These are phyloP conservation scores for Antarctomyces pellizariae DNA, from an alignment of 495 filamentous ascomycete genomes.

Conservation along the genomic window DNA sequence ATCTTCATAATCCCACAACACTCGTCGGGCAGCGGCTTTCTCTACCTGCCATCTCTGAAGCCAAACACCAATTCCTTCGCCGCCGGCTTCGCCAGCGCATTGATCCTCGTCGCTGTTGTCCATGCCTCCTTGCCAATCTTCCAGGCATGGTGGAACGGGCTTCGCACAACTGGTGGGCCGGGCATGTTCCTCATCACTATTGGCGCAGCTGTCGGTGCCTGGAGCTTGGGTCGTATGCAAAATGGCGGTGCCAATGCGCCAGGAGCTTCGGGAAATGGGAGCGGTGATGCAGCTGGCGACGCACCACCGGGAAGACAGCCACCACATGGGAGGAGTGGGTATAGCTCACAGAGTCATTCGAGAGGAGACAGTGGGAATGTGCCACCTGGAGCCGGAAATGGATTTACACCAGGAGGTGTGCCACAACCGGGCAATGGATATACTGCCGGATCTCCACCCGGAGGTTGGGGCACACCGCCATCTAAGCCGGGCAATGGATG, in stretches of 20 bases:
- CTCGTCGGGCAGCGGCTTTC: conserved; percentile 68
- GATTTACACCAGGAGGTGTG: too few species aligned
- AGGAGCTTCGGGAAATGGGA: conserved; percentile 13
- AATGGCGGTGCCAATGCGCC: conserved; percentile 18
- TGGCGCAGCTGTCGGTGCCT: conserved; percentile 49
- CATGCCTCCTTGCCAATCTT: conserved; percentile 44
- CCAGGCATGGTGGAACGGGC: conserved; percentile 39
- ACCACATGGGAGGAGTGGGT: background rate
- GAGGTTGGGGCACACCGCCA: too few species aligned
- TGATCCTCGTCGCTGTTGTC: conserved; percentile 41
- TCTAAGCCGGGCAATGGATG: too few species aligned
- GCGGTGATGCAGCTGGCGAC: conserved; percentile 7
- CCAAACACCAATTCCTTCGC: conserved; percentile 78
- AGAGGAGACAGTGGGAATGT: too few species aligned
- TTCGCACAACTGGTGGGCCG: conserved; percentile 34
- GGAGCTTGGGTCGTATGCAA: conserved; percentile 48
- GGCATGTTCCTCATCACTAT: conserved; percentile 36
- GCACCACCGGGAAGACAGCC: background rate
- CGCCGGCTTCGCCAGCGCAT: conserved; percentile 53
- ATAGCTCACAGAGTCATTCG: too few species aligned
- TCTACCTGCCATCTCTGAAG: conserved; percentile 77
- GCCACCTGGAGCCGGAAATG: too few species aligned
- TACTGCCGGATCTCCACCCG: too few species aligned
- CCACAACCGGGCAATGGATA: too few species aligned
- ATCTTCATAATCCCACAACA: conserved; percentile 96